Percentiles rank a stretch among this genome's conserved stretches.
These are phyloP conservation scores for Chlorella variabilis DNA, from an alignment of 163 green algal species.

Conservation along the genomic window DNA sequence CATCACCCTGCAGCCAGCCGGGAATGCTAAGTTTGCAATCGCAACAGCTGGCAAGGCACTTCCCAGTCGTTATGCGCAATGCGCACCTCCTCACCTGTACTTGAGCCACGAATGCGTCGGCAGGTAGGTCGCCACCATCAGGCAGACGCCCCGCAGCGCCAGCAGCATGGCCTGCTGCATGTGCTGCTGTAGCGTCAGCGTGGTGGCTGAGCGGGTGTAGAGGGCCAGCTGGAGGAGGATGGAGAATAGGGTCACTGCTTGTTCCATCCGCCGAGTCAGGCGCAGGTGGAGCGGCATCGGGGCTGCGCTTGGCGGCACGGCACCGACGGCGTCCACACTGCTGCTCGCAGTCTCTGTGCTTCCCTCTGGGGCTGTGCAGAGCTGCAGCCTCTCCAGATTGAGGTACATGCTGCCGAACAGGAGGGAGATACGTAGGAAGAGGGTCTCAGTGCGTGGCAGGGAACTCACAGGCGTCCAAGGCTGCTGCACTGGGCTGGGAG, in stretches of 20 bases:
- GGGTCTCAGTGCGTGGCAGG: too few relatives aligned
- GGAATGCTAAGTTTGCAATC: too few relatives aligned
- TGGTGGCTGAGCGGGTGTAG: background rate
- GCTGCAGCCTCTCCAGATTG: too few relatives aligned
- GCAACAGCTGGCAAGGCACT: too few relatives aligned
- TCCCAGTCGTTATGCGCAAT: too few relatives aligned
- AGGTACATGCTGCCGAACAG: too few relatives aligned
- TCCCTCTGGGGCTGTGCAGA: too few relatives aligned
- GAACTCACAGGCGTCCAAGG: too few relatives aligned
- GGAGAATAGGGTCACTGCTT: background rate
- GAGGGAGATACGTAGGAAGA: too few relatives aligned
- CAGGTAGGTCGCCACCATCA: background rate
- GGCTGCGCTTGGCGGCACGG: background rate
- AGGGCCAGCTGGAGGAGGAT: background rate
- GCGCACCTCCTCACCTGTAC: background rate
- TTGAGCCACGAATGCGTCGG: background rate
- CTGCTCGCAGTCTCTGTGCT: background rate
- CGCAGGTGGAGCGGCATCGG: background rate
- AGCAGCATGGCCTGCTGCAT: background rate
- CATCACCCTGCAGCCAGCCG: too few relatives aligned
- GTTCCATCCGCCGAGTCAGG: background rate
- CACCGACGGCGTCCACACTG: too few relatives aligned
- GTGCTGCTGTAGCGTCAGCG: background rate
- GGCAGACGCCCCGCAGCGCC: background rate
- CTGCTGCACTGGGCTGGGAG: too few relatives aligned